Conservation (phyloP, 495 filamentous ascomycete genomes). For the Lichenothelia convexa region DNA sequence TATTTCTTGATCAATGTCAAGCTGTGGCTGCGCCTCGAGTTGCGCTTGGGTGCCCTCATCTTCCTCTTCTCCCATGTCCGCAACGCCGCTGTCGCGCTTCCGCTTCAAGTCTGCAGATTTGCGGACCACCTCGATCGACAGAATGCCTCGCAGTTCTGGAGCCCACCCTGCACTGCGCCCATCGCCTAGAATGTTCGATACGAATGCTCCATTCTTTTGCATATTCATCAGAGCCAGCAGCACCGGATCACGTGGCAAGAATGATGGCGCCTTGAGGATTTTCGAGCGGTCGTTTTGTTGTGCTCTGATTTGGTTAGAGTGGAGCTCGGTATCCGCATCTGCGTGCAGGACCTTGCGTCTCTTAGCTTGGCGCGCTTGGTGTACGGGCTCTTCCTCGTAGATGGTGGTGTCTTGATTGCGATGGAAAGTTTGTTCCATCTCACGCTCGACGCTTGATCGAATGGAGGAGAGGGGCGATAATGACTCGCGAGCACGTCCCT, state of each 20-base stretch:
- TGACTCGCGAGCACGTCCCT: constrained; percentile 36
- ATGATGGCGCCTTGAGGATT: constrained; percentile 61
- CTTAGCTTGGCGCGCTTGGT: constrained; percentile 45
- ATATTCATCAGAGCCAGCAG: constrained; percentile 75
- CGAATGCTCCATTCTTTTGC: constrained; percentile 75
- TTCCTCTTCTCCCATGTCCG: constrained; percentile 55
- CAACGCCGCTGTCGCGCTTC: constrained; percentile 79
- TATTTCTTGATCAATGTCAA: constrained; percentile 17
- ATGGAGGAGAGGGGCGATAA: constrained; percentile 47
- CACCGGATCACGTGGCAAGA: constrained; percentile 69
- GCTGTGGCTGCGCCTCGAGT: constrained; percentile 15
- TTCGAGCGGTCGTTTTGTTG: constrained; percentile 63
- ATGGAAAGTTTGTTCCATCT: constrained; percentile 35
- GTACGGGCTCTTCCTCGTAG: constrained; percentile 32
- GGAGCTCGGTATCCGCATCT: constrained; percentile 46
- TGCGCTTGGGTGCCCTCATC: constrained; percentile 27
- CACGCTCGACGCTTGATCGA: constrained; percentile 29
- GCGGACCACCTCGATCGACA: constrained; percentile 65
- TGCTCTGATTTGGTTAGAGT: constrained; percentile 43
- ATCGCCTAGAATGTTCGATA: constrained; percentile 59
- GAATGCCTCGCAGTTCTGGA: constrained; percentile 69
- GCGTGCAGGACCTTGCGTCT: constrained; percentile 55
- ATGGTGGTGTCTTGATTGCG: constrained; percentile 24
- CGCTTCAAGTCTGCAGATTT: constrained; percentile 70
- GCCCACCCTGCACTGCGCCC: constrained; percentile 66